Evolutionary conservation across 164 flowering plant species (phyloP).

Genomic region (Vitis rotundifolia): DNA sequence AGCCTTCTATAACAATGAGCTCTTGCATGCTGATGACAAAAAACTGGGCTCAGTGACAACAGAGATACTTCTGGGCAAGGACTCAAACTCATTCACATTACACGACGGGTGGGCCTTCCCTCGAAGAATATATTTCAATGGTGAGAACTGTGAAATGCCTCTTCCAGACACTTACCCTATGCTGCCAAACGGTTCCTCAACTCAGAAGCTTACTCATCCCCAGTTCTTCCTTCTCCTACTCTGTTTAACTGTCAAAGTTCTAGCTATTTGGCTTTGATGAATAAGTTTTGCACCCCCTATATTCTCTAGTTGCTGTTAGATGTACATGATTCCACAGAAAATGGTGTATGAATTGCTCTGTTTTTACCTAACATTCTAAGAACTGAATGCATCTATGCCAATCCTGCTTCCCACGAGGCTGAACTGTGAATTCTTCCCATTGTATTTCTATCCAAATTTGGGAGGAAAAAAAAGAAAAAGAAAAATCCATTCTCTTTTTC

Average conservation of each 20-base stretch:
- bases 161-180: slow-evolving; percentile 54
- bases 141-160: slow-evolving; percentile 67
- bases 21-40: slow-evolving; percentile 29
- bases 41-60: slow-evolving; percentile 48
- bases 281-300: neutral
- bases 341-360: no score
- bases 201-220: neutral
- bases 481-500: no score
- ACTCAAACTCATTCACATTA: slow-evolving; percentile 40
- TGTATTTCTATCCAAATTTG: no score
- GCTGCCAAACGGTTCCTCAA: slow-evolving; percentile 47
- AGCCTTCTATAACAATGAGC: slow-evolving; percentile 32
- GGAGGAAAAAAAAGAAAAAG: no score
- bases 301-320: neutral
- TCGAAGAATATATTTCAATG: slow-evolving; percentile 57
- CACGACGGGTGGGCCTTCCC: slow-evolving; percentile 68
- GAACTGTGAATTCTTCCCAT: no score
- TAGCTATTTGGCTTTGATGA: neutral
- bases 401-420: no score
- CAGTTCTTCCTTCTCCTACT: slow-evolving; percentile 19
- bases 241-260: neutral
- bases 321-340: no score
- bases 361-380: no score
- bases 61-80: slow-evolving; percentile 53
- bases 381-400: no score